Evolutionary conservation across 2,329 filamentous ascomycete genomes (phyloP).

Genomic region (Coccinonectria pachysandricola): DNA sequence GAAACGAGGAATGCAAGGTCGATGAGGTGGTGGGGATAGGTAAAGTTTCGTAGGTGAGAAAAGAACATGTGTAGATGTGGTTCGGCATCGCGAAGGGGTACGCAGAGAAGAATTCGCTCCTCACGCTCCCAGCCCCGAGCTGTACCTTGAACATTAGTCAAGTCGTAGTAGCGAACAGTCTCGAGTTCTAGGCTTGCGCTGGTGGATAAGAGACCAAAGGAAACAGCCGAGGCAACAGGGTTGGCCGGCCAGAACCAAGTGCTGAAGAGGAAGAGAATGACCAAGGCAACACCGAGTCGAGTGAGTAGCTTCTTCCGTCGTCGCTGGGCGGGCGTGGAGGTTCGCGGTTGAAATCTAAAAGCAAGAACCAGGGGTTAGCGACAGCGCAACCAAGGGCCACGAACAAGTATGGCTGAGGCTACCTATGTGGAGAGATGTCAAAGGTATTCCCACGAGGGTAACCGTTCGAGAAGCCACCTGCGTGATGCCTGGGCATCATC

Average conservation of each 20-base stretch:
- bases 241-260: conserved; percentile 66
- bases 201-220: conserved; percentile 59
- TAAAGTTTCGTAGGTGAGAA: conserved; percentile 90
- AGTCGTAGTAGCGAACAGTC: conserved; percentile 93
- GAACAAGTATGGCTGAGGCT: too few species aligned
- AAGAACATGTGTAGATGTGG: conserved; percentile 97
- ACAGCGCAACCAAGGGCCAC: too few species aligned
- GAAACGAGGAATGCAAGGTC: conserved; percentile 95
- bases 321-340: conserved; percentile 59
- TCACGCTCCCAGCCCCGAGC: conserved; percentile 92
- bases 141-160: conserved; percentile 83
- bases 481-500: conserved; percentile 80
- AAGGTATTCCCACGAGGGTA: conserved; percentile 71
- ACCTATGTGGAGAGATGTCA: conserved; percentile 85
- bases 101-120: conserved; percentile 89
- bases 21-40: conserved; percentile 92
- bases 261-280: conserved; percentile 54
- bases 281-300: conserved; percentile 50
- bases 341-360: conserved; percentile 68
- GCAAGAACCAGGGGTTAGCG: conserved; percentile 6
- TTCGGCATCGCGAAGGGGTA: conserved; percentile 85
- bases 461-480: conserved; percentile 68
- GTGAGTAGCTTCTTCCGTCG: conserved; percentile 63
- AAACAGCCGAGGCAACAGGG: conserved; percentile 50
- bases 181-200: conserved; percentile 70